These are phyloP conservation scores for Rhododendron mucronatum DNA, from an alignment of 148 eudicot genomes.

Conservation along the genomic window DNA sequence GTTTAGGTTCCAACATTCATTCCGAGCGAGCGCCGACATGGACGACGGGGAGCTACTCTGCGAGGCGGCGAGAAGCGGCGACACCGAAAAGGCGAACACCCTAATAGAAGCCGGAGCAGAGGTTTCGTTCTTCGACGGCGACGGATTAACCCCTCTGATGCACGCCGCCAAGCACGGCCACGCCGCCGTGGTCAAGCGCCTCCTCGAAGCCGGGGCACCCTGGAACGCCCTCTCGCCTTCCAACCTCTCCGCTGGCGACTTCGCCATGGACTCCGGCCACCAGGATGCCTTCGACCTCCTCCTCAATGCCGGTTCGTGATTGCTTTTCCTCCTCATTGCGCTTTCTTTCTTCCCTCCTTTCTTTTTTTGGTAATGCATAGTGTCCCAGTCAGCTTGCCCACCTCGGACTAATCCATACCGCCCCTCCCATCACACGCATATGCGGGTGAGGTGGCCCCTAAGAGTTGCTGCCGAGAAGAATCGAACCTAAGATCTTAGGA, in stretches of 20 bases:
- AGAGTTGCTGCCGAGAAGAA: too few relatives aligned
- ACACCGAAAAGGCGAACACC: slow-evolving; percentile 24
- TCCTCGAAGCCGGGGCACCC: slow-evolving; percentile 86
- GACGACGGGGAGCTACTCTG: slow-evolving; percentile 47
- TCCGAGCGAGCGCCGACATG: not conserved
- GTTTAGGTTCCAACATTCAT: not conserved
- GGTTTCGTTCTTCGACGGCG: slow-evolving; percentile 63
- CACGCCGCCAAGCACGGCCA: slow-evolving; percentile 82
- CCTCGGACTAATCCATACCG: too few relatives aligned
- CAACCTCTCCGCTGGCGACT: slow-evolving; percentile 79
- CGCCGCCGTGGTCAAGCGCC: slow-evolving; percentile 38
- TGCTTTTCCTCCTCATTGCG: not conserved
- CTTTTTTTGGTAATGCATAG: too few relatives aligned
- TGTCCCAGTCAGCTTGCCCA: too few relatives aligned
- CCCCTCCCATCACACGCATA: too few relatives aligned
- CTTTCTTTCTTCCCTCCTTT: not conserved
- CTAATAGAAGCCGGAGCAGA: slow-evolving; percentile 53
- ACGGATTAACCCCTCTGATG: slow-evolving; percentile 81
- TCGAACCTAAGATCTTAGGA: too few relatives aligned
- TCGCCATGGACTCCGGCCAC: slow-evolving; percentile 78
- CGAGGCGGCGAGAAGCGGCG: slow-evolving; percentile 56
- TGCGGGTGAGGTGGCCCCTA: too few relatives aligned
- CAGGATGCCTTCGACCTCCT: slow-evolving; percentile 70
- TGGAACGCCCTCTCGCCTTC: slow-evolving; percentile 92
- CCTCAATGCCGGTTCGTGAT: slow-evolving; percentile 57